These are phyloP conservation scores for Perkinsus olseni DNA, from an alignment of 169 alveolate species.

Conservation along the genomic window DNA sequence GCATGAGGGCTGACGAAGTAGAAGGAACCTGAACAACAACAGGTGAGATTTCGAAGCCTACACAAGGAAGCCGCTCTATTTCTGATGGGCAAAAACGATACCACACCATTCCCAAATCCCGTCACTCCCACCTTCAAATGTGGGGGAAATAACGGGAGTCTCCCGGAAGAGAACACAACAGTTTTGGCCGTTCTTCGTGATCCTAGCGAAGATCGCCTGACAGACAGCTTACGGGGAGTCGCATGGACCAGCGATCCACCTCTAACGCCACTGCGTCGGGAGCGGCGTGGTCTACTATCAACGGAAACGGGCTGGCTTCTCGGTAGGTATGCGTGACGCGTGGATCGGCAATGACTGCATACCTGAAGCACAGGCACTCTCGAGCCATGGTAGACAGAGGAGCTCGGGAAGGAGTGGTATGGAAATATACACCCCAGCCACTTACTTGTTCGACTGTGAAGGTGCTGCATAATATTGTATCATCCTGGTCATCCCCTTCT, in stretches of 20 bases:
- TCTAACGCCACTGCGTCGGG: not conserved
- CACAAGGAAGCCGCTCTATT: no score
- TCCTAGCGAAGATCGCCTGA: not conserved
- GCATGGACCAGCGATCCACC: no score
- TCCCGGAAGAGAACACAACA: not conserved
- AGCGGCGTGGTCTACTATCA: not conserved
- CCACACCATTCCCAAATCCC: no score
- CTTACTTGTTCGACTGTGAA: not conserved
- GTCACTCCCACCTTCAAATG: not conserved
- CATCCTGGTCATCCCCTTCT: not conserved
- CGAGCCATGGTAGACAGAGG: not conserved
- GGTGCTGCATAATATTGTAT: not conserved
- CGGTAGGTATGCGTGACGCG: not conserved
- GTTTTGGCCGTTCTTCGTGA: not conserved
- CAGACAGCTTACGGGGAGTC: no score
- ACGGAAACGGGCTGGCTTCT: not conserved
- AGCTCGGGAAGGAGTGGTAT: not conserved
- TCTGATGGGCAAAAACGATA: no score
- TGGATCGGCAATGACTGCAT: not conserved
- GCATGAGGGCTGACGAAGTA: not conserved
- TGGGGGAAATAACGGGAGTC: not conserved
- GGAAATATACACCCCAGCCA: not conserved
- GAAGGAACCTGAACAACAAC: not conserved
- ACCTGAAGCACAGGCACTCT: not conserved
- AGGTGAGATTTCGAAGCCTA: no score